phyloP scores from a whole-genome alignment of 2,329 filamentous ascomycete species.

The Torrubiella hemipterigena region DNA sequence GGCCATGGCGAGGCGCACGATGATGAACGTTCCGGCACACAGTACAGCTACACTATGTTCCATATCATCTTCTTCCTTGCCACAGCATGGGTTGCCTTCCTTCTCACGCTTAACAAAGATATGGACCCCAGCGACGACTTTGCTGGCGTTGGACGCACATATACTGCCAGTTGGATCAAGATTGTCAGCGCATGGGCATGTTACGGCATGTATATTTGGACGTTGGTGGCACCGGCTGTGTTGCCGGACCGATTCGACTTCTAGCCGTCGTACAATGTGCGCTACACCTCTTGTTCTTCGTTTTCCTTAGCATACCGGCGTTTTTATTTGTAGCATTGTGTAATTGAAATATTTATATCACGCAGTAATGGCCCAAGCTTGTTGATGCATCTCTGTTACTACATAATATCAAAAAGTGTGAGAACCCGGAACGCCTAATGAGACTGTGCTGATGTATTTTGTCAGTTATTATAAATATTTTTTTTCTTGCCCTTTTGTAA shows the following conservation, averaged over 20 bases:
- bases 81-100: conserved; percentile 88
- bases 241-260: conserved; percentile 77
- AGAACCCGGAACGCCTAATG: no score
- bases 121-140: no score
- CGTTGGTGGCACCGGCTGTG: conserved; percentile 72
- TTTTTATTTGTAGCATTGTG: no score
- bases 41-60: conserved; percentile 95
- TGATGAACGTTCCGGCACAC: conserved; percentile 78
- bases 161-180: conserved; percentile 98
- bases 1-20: conserved; percentile 57
- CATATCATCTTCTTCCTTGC: conserved; percentile 96
- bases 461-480: no score
- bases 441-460: no score
- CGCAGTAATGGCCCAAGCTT: no score
- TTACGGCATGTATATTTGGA: conserved; percentile 91
- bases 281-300: no score
- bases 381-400: no score
- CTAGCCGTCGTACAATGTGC: background rate
- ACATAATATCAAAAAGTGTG: no score
- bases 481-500: no score
- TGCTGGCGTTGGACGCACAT: conserved; percentile 84
- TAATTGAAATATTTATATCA: no score
- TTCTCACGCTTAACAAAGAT: conserved; percentile 54
- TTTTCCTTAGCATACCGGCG: no score
- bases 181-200: conserved; percentile 96